phyloP scores from a whole-genome alignment of 768 basidiomycete species.

The Panaeolus papilionaceus region DNA sequence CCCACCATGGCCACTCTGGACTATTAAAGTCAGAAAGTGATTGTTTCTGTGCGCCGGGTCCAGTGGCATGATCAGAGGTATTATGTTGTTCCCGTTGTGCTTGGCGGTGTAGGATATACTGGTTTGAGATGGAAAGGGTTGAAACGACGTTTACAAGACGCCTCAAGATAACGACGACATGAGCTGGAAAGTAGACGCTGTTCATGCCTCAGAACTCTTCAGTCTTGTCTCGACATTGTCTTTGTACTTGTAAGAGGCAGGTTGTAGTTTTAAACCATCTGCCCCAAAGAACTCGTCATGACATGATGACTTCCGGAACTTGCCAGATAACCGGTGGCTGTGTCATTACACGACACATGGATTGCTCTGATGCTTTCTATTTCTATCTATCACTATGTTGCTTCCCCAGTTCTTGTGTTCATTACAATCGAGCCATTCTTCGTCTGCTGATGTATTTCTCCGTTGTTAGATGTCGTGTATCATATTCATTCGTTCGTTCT shows the following conservation, averaged over 20 bases:
- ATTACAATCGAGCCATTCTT: too few relatives aligned
- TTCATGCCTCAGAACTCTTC: conserved; percentile 37
- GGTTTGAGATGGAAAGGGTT: conserved; percentile 71
- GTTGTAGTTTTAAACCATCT: conserved; percentile 6
- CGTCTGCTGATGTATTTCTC: too few relatives aligned
- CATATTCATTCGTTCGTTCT: too few relatives aligned
- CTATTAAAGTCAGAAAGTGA: conserved; percentile 26
- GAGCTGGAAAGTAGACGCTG: conserved; percentile 59
- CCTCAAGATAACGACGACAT: conserved; percentile 65
- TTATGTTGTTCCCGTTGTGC: conserved; percentile 5
- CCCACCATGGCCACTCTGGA: conserved; percentile 38
- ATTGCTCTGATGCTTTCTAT: not conserved
- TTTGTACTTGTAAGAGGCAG: not conserved
- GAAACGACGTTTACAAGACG: conserved; percentile 74
- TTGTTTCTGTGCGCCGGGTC: conserved; percentile 13
- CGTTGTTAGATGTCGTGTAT: too few relatives aligned
- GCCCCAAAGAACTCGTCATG: conserved; percentile 13
- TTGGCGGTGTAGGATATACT: conserved; percentile 51
- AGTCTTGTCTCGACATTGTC: not conserved
- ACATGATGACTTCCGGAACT: conserved; percentile 12
- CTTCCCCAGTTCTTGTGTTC: not conserved
- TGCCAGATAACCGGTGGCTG: conserved; percentile 9
- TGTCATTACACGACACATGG: not conserved
- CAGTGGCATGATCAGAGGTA: conserved; percentile 6
- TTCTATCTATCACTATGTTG: not conserved